phyloP scores from a whole-genome alignment of 106 monocot species.

The Phalaenopsis aphrodite region DNA sequence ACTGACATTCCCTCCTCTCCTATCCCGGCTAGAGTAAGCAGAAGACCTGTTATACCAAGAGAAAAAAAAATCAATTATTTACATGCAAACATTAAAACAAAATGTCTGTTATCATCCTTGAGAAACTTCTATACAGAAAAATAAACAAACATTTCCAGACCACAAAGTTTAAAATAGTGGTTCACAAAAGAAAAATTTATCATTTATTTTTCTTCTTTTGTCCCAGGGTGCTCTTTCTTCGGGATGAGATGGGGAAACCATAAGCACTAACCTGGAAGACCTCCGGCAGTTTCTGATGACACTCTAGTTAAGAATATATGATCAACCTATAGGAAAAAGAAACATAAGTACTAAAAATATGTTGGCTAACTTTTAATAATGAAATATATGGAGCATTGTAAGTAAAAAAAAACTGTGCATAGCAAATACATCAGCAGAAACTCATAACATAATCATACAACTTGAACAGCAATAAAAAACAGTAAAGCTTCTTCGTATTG shows the following conservation, averaged over 20 bases:
- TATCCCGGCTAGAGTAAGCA: constrained; percentile 86
- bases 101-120: not conserved
- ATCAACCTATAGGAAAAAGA: constrained; percentile 60
- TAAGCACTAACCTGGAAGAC: constrained; percentile 78
- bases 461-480: not conserved
- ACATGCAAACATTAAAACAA: not conserved
- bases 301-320: constrained; percentile 94
- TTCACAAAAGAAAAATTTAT: not conserved
- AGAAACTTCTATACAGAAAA: not conserved
- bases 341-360: not conserved
- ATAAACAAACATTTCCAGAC: not conserved
- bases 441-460: not conserved
- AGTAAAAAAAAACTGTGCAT: not conserved
- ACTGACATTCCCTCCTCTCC: constrained; percentile 98
- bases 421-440: not conserved
- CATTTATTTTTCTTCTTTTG: not conserved
- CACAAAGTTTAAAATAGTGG: not conserved
- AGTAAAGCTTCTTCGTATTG: not conserved
- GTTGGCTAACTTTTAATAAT: constrained; percentile 1
- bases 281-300: constrained; percentile 97
- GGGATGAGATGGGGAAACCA: not conserved
- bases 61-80: not conserved
- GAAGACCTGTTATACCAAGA: constrained; percentile 47
- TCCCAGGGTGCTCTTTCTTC: not conserved
- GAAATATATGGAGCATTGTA: not conserved